Conservation (phyloP, 148 eudicot species). For the Spergularia bocconei region DNA sequence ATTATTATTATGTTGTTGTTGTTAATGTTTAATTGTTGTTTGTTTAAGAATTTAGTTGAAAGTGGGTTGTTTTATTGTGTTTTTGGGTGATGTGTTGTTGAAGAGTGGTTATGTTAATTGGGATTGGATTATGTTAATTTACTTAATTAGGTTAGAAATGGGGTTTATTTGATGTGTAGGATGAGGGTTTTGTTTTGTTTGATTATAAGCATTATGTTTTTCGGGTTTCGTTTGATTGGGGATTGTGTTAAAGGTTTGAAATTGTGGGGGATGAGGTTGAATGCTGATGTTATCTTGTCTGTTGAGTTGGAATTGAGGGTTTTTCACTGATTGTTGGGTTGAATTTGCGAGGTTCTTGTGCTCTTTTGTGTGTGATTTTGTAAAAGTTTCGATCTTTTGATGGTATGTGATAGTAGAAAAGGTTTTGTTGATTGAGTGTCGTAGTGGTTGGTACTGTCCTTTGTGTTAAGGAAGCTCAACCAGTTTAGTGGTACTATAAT, state of each 20-base stretch:
- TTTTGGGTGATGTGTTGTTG: background rate
- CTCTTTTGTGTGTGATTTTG: background rate
- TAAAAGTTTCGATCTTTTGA: background rate
- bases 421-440: background rate
- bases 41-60: background rate
- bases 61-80: background rate
- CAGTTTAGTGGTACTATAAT: too few species aligned
- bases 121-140: too few species aligned
- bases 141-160: conserved; percentile 3
- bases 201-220: too few species aligned
- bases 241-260: too few species aligned
- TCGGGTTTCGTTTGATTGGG: too few species aligned
- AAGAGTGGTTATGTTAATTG: background rate
- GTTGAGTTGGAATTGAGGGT: too few species aligned
- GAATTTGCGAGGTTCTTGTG: background rate
- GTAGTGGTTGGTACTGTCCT: background rate
- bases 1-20: background rate
- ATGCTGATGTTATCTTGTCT: too few species aligned
- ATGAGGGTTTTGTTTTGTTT: background rate
- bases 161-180: background rate
- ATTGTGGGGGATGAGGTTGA: too few species aligned
- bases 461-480: background rate
- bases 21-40: background rate
- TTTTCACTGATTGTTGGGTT: background rate
- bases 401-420: too few species aligned